These are phyloP conservation scores for Corymbia citriodora DNA, from an alignment of 441 rosid genomes.

Conservation along the genomic window DNA sequence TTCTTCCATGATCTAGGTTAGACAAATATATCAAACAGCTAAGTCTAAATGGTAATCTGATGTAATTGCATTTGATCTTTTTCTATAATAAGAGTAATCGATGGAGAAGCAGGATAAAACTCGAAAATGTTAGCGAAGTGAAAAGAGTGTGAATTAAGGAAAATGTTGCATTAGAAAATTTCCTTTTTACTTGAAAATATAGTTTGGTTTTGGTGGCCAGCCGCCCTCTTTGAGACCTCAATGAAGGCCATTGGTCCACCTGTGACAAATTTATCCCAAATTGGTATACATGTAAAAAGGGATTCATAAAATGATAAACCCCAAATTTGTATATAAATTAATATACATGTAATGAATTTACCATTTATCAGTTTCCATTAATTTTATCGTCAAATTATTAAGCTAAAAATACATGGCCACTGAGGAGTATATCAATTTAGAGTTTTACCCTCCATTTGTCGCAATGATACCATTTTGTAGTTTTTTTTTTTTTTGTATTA, in stretches of 20 bases:
- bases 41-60: neutral
- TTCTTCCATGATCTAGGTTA: neutral
- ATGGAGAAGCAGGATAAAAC: neutral
- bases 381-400: no score
- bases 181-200: neutral
- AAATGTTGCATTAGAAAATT: neutral
- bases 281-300: no score
- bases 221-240: no score
- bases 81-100: neutral
- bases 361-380: no score
- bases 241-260: no score
- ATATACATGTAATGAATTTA: no score
- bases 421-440: accelerated
- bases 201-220: no score
- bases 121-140: neutral
- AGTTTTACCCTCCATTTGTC: neutral
- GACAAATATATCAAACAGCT: neutral
- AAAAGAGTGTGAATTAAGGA: neutral
- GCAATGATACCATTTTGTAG: accelerated
- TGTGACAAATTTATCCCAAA: no score
- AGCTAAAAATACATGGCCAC: accelerated
- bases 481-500: no score
- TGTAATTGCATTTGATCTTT: neutral
- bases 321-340: no score
- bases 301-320: no score